phyloP scores from a whole-genome alignment of 202 grass and related monocot species.

The Setaria viridis region DNA sequence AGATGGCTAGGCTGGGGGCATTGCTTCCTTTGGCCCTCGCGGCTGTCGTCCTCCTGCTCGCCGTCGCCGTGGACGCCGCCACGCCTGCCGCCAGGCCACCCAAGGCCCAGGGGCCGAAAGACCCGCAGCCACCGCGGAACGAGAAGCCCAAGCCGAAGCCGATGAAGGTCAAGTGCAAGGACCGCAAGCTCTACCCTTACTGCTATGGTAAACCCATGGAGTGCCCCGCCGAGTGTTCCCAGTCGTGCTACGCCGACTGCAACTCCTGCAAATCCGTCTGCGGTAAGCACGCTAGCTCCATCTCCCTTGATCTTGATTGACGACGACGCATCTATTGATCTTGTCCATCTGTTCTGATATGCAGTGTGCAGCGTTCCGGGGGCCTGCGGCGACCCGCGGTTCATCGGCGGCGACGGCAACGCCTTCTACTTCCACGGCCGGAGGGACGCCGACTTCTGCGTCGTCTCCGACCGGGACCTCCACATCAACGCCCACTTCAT shows the following conservation, averaged over 20 bases:
- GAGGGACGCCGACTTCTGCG: conserved; percentile 59
- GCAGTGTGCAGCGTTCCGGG: conserved; percentile 55
- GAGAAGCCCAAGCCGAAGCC: background rate
- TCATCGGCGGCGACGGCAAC: conserved; percentile 66
- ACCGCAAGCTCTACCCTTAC: conserved; percentile 30
- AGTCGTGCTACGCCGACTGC: conserved; percentile 54
- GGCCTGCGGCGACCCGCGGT: conserved; percentile 65
- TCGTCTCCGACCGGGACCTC: conserved; percentile 59
- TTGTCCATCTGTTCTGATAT: too few relatives aligned
- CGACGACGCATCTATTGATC: background rate
- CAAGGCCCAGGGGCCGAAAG: conserved; percentile 15
- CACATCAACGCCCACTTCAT: conserved; percentile 77
- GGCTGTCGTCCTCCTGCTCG: conserved; percentile 36
- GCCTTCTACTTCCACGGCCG: conserved; percentile 77
- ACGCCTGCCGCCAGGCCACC: background rate
- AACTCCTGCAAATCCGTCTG: conserved; percentile 41
- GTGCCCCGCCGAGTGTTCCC: conserved; percentile 43
- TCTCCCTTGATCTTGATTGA: background rate
- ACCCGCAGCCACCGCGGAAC: background rate
- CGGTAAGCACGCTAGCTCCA: background rate
- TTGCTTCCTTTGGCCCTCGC: conserved; percentile 6
- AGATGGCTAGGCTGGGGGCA: conserved; percentile 1
- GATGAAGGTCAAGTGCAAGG: conserved; percentile 42
- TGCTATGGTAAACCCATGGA: conserved; percentile 26
- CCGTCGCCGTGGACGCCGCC: background rate